A percentile compares a stretch with the other conserved stretches of the same genome.
phyloP scores from a whole-genome alignment of 768 basidiomycete genomes.

The Nidularia sp. region DNA sequence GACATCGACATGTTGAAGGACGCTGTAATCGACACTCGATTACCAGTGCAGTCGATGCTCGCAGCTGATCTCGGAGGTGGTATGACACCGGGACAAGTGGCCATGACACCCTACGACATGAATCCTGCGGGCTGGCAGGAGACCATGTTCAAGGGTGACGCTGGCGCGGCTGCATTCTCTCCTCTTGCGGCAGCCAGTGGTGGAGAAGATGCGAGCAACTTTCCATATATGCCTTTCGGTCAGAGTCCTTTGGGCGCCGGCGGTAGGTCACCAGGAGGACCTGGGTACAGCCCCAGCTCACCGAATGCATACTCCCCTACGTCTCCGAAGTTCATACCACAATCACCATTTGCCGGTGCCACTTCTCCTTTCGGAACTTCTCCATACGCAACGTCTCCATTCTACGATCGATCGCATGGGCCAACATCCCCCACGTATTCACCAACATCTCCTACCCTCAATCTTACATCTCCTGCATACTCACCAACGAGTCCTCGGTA shows the following conservation, averaged over 20 bases:
- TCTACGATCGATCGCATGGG: slow-evolving; percentile 59
- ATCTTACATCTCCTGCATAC: slow-evolving; percentile 78
- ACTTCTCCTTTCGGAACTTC: slow-evolving; percentile 82
- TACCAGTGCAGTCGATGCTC: slow-evolving; percentile 81
- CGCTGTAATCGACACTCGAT: slow-evolving; percentile 92
- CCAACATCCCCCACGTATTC: slow-evolving; percentile 83
- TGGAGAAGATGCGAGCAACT: slow-evolving; percentile 77
- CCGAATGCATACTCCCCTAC: slow-evolving; percentile 88
- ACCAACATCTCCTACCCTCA: slow-evolving; percentile 81
- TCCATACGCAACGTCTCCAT: slow-evolving; percentile 82
- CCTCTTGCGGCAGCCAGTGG: slow-evolving; percentile 84
- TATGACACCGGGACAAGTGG: slow-evolving; percentile 88
- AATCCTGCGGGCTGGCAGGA: slow-evolving; percentile 86
- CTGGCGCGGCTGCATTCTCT: slow-evolving; percentile 89
- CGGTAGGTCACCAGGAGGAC: slow-evolving; percentile 84
- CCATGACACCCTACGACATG: slow-evolving; percentile 95
- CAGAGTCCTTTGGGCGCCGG: slow-evolving; percentile 83
- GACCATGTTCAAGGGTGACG: slow-evolving; percentile 72
- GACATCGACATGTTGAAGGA: slow-evolving; percentile 99
- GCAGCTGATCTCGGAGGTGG: slow-evolving; percentile 78
- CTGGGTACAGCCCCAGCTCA: slow-evolving; percentile 88
- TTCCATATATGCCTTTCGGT: slow-evolving; percentile 72
- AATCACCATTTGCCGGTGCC: slow-evolving; percentile 78
- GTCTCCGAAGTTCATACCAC: slow-evolving; percentile 80
- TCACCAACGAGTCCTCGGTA: slow-evolving; percentile 86